Base-by-base conservation (phyloP, 2,329 filamentous ascomycete species). In the Colletotrichum costaricense region DNA sequence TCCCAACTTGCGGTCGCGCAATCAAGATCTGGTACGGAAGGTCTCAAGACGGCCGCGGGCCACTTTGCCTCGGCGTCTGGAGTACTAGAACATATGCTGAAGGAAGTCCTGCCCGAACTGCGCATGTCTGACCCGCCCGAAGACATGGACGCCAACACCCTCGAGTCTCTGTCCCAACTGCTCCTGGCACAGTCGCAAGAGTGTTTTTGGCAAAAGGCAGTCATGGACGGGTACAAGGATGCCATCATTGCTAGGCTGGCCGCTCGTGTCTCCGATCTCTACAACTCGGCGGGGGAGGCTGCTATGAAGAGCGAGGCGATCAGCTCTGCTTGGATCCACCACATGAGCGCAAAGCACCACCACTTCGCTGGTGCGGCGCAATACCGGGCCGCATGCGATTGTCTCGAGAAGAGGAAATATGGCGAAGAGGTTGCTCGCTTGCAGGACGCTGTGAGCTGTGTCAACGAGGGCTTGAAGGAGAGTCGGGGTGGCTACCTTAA, bases 121-220 rank as follows among this genome's bases (percentile, higher is more conserved):
- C 93, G 95, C 72, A 90, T 89, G 85, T 89, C 93, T 2, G 91
- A 93, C 16, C 94, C 95, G 0, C 95, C 97, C 1, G 97, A 98
- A 80, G 97, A 99, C 80, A 97, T 99, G 95, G 97, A 99, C 78
- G 89, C 91, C 63, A 90, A 94, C 79, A 98, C 95, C 0, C 87
- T 99, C 60, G 93, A 96, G 78, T 94, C 94, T 65, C 84, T 98
- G 58, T 90, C 94, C 77, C 91, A 96, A 81, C 88, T 99, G 35
- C 91, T 97, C 81, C 88, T 99, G 11, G 96, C 95, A 1, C 95
- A 99, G 81, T 95, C 93, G 33, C 97, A 99, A 80, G 97, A 99
- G 84, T 98, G 95, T 81, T 98, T 97, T 83, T 99, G 97, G 97
- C 93, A 97, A 77, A 98, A 98, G 81, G 96, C 97, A 1, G 95